These are phyloP conservation scores for Chaetomium fimeti DNA, from an alignment of 495 filamentous ascomycete genomes.

Conservation along the genomic window DNA sequence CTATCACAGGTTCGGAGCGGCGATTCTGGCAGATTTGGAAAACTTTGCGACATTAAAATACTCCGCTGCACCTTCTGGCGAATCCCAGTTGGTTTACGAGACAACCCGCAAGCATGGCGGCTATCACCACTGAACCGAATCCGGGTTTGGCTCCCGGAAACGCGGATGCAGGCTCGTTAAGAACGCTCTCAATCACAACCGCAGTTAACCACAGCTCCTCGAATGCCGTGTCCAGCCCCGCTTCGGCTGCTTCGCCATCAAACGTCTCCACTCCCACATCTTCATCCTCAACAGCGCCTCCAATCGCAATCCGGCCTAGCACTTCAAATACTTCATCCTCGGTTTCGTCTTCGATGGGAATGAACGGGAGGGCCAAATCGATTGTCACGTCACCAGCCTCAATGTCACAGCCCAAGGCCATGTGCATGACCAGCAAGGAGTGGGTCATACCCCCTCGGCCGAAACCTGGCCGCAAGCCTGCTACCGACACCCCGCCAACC, in stretches of 20 bases:
- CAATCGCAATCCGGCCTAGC: conserved; percentile 33
- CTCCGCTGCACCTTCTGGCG: conserved; percentile 13
- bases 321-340: conserved; percentile 27
- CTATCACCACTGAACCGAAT: conserved; percentile 4
- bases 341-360: conserved; percentile 19
- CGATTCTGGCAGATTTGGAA: background rate
- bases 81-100: conserved; percentile 13
- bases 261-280: conserved; percentile 30
- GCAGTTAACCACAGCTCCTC: conserved; percentile 20
- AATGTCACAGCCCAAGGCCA: conserved; percentile 24
- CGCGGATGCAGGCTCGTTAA: conserved; percentile 10
- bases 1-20: background rate
- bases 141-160: background rate
- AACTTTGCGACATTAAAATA: conserved; percentile 20
- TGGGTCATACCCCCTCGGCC: conserved; percentile 86
- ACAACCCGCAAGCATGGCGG: conserved; percentile 23
- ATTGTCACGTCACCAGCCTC: conserved; percentile 29
- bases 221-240: conserved; percentile 31
- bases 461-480: conserved; percentile 91
- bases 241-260: conserved; percentile 32
- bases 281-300: conserved; percentile 26
- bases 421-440: conserved; percentile 71
- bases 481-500: conserved; percentile 84
- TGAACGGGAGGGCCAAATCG: conserved; percentile 31
- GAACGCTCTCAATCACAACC: conserved; percentile 24